Evolutionary conservation across 306 rosid genomes (phyloP).

Genomic region (Pterocarpus macrocarpus): DNA sequence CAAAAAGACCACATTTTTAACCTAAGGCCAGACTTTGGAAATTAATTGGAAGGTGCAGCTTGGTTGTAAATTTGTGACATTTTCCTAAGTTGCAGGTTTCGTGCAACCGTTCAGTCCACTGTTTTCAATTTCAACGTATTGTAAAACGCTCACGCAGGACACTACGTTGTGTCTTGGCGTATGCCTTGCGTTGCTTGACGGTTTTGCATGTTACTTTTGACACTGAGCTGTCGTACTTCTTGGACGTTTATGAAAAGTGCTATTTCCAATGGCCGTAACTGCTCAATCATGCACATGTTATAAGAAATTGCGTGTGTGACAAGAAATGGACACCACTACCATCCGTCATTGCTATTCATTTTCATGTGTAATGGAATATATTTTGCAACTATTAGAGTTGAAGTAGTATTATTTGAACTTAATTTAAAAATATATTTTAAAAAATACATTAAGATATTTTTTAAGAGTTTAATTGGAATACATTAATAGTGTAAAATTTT

Average conservation of each 20-base stretch:
- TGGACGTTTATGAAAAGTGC: constrained; percentile 7
- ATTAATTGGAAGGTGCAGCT: background rate
- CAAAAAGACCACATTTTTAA: constrained; percentile 27
- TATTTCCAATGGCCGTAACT: background rate
- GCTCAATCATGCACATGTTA: background rate
- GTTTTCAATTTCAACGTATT: constrained; percentile 27
- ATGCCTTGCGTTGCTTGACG: constrained; percentile 11
- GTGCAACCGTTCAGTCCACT: constrained; percentile 23
- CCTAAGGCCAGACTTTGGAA: background rate
- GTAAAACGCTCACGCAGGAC: constrained; percentile 30
- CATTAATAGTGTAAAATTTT: too few species aligned
- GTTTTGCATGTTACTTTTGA: constrained; percentile 26
- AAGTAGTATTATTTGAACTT: too few species aligned
- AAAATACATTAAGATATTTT: too few species aligned
- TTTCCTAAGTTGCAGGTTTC: constrained; percentile 24
- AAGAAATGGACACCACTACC: too few species aligned
- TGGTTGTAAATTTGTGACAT: background rate
- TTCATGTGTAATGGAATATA: too few species aligned
- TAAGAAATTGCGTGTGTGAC: too few species aligned
- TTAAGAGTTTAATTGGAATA: too few species aligned
- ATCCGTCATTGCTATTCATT: too few species aligned
- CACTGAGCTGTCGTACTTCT: constrained; percentile 32
- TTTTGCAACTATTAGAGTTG: too few species aligned
- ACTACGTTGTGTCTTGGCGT: constrained; percentile 20
- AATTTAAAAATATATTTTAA: too few species aligned